Evolutionary conservation across 371 early-diverging fungal genomes (phyloP).

Genomic region (Blastocladiella emersonii): DNA sequence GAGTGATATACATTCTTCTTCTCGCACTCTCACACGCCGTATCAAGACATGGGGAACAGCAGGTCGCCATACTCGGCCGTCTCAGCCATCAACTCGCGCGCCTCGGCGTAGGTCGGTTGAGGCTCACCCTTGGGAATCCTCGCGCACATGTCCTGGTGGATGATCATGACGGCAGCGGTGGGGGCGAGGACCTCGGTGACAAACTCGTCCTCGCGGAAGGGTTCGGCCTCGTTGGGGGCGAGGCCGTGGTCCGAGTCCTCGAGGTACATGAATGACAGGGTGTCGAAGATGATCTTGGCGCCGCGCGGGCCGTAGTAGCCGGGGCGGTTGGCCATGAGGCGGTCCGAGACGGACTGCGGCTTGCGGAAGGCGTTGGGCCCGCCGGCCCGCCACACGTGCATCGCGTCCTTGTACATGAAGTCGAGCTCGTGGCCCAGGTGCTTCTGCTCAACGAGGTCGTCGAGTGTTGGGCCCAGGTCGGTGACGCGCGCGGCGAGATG

Average conservation of each 20-base stretch:
- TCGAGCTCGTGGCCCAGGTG: neutral
- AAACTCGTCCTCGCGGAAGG: neutral
- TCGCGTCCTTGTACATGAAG: neutral
- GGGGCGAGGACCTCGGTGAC: neutral
- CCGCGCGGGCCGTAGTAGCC: neutral
- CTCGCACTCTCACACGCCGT: too few relatives aligned
- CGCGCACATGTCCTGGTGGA: neutral
- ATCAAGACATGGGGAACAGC: neutral
- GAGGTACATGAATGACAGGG: neutral
- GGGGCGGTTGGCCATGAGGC: neutral
- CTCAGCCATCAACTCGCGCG: neutral
- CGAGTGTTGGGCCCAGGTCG: neutral
- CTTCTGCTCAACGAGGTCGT: neutral
- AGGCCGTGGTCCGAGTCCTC: neutral
- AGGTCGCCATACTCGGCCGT: constrained; percentile 3
- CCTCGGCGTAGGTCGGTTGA: neutral
- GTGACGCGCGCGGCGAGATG: neutral
- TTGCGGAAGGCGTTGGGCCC: neutral
- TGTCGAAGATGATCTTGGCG: neutral
- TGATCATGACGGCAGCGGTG: neutral
- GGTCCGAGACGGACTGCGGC: too few relatives aligned
- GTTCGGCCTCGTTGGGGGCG: neutral
- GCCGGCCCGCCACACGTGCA: too few relatives aligned
- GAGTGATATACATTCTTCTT: too few relatives aligned
- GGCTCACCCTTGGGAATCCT: neutral